Conservation (phyloP, 2,329 filamentous ascomycete species). For the Fusarium torreyae region DNA sequence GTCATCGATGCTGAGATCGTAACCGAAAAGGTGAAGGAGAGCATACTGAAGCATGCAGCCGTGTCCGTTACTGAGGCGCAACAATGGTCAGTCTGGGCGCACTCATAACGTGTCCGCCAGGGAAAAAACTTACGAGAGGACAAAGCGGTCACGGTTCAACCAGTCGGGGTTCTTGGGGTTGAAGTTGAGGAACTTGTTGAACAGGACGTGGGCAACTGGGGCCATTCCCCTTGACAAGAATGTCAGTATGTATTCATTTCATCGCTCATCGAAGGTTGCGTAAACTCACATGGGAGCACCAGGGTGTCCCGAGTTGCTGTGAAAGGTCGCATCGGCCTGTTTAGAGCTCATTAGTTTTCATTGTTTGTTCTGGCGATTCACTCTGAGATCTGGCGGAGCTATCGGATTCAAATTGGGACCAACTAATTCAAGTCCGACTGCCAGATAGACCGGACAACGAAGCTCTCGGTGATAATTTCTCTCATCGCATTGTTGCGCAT, state of each 20-base stretch:
- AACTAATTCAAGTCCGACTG: not conserved
- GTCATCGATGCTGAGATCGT: slow-evolving; percentile 87
- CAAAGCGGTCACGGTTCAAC: slow-evolving; percentile 98
- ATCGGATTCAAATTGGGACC: not conserved
- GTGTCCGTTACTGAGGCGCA: slow-evolving; percentile 85
- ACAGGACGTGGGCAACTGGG: slow-evolving; percentile 95
- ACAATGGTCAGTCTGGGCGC: slow-evolving; percentile 32
- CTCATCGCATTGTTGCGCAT: slow-evolving; percentile 34
- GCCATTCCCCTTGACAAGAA: slow-evolving; percentile 78
- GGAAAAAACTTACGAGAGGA: slow-evolving; percentile 87
- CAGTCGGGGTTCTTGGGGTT: slow-evolving; percentile 99
- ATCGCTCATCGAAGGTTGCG: slow-evolving; percentile 24
- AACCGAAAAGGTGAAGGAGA: slow-evolving; percentile 96
- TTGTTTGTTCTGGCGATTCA: slow-evolving; percentile 8
- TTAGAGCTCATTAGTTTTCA: slow-evolving; percentile 48
- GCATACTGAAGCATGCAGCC: slow-evolving; percentile 99
- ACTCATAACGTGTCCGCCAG: slow-evolving; percentile 1
- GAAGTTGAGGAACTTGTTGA: slow-evolving; percentile 99
- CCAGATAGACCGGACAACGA: slow-evolving; percentile 1
- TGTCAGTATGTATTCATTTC: slow-evolving; percentile 52
- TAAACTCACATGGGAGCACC: slow-evolving; percentile 90
- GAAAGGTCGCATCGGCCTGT: slow-evolving; percentile 96
- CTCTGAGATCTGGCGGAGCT: slow-evolving; percentile 1
- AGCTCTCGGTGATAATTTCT: slow-evolving; percentile 7
- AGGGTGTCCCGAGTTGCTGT: slow-evolving; percentile 97